Percentiles rank a stretch among this genome's conserved stretches.
Conservation (phyloP, 148 eudicot species). For the Vaccinium myrtillus region DNA sequence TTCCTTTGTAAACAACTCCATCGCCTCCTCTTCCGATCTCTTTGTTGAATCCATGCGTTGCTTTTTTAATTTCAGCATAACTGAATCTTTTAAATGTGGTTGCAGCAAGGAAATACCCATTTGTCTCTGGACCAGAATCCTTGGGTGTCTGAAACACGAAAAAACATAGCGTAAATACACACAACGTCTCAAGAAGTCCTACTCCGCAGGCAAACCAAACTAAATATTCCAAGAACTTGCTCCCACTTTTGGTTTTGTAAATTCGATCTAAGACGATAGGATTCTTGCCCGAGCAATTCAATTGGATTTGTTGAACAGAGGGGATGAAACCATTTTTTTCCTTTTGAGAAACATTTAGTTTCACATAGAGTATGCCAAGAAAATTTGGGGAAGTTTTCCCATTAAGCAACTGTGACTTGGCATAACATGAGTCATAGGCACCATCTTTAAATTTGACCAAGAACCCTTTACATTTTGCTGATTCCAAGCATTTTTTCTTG, state of each 20-base stretch:
- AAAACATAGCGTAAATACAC: background rate
- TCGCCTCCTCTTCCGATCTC: conserved; percentile 37
- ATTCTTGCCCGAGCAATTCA: conserved; percentile 17
- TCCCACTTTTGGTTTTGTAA: conserved; percentile 4
- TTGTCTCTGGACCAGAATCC: background rate
- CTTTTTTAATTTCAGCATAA: conserved; percentile 32
- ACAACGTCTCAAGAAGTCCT: conserved; percentile 25
- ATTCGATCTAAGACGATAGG: background rate
- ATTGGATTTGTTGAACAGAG: background rate
- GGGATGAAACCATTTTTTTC: background rate
- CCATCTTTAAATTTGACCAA: conserved; percentile 18
- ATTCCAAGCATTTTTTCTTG: conserved; percentile 21
- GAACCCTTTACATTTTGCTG: conserved; percentile 32
- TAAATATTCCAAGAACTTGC: conserved; percentile 7
- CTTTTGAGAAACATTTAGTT: conserved; percentile 20
- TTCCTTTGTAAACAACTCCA: conserved; percentile 21
- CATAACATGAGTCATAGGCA: conserved; percentile 17
- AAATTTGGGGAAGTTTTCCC: conserved; percentile 21
- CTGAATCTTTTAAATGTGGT: conserved; percentile 37
- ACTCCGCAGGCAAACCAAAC: conserved; percentile 22
- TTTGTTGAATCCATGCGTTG: conserved; percentile 24
- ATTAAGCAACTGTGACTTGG: conserved; percentile 30
- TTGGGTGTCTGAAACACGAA: conserved; percentile 3
- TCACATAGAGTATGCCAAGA: conserved; percentile 16
- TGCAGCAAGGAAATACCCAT: conserved; percentile 21